Conservation (phyloP, 1,284 basidiomycete species). For the Agaricales sp. region DNA sequence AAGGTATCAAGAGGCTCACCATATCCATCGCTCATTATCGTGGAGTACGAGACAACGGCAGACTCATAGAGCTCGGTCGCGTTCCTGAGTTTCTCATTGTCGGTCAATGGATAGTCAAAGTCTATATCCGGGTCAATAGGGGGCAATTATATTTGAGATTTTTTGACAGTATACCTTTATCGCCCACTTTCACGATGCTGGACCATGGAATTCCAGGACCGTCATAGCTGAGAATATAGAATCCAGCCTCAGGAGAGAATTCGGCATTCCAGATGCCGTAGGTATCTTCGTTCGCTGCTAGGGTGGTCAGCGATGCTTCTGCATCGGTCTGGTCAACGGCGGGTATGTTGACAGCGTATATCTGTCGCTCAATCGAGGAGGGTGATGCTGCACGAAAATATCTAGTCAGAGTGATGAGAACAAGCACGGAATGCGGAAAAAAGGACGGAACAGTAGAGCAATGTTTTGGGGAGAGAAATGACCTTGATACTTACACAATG, state of each 20-base stretch:
- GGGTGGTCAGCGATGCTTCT: conserved; percentile 30
- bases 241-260: conserved; percentile 81
- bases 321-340: conserved; percentile 19
- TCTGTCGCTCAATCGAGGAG: conserved; percentile 72
- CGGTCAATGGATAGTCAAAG: conserved; percentile 56
- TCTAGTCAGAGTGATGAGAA: conserved; percentile 27
- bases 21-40: conserved; percentile 71
- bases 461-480: too few species aligned
- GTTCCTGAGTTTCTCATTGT: conserved; percentile 63
- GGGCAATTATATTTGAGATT: not conserved
- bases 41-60: conserved; percentile 60
- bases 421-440: conserved; percentile 8
- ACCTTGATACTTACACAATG: conserved; percentile 51
- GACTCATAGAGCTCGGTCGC: conserved; percentile 63
- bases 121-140: conserved; percentile 19
- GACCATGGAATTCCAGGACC: conserved; percentile 88
- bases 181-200: conserved; percentile 57
- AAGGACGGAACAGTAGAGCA: conserved; percentile 18
- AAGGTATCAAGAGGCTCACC: too few species aligned
- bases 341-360: conserved; percentile 71
- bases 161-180: conserved; percentile 36
- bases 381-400: conserved; percentile 87
- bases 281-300: not conserved
- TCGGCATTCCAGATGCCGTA: conserved; percentile 21
- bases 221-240: conserved; percentile 72